Evolutionary conservation across 306 rosid species (phyloP).

Genomic region (Cicer pinnatifidum): DNA sequence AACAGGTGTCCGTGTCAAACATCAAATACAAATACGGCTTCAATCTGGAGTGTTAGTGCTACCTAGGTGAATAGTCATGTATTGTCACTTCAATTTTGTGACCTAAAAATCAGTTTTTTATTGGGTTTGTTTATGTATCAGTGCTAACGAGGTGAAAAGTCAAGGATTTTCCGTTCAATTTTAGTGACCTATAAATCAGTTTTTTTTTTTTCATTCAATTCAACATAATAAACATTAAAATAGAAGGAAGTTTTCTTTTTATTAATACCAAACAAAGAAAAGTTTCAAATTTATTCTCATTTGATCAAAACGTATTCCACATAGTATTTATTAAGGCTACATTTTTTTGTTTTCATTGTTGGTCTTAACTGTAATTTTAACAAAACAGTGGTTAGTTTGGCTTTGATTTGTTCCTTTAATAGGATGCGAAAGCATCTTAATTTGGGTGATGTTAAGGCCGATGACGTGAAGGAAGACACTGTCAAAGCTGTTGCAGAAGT

Average conservation of each 20-base stretch:
- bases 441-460: conserved; percentile 63
- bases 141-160: neutral
- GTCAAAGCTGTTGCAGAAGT: conserved; percentile 79
- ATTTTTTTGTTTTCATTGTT: conserved; percentile 38
- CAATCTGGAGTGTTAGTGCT: too few relatives aligned
- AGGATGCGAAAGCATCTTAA: conserved; percentile 81
- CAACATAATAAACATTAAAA: too few relatives aligned
- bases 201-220: neutral
- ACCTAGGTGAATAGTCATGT: neutral
- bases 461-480: conserved; percentile 56
- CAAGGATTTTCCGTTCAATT: neutral
- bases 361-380: conserved; percentile 55
- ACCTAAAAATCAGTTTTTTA: neutral
- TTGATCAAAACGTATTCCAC: neutral
- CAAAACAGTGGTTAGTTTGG: conserved; percentile 74
- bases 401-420: conserved; percentile 77
- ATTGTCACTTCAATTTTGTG: neutral
- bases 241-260: neutral
- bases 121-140: too few relatives aligned
- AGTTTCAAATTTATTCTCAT: neutral
- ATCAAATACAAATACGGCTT: too few relatives aligned
- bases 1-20: neutral
- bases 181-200: neutral
- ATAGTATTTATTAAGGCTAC: neutral
- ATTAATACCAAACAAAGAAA: neutral